Base-by-base conservation (phyloP, 169 alveolate genomes). In the Theileria equi region DNA sequence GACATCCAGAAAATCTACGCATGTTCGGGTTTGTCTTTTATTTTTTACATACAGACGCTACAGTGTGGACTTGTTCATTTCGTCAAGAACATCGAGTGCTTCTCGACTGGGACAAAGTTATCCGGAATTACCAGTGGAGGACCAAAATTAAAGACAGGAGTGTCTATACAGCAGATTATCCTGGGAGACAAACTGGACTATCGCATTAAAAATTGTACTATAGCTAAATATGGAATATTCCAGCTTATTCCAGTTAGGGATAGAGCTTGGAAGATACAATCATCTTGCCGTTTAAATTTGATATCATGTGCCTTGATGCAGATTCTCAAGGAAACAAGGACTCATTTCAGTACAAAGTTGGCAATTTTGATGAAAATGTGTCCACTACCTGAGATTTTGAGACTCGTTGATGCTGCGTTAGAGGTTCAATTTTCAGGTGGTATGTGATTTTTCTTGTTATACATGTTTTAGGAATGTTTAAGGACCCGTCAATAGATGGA, bases 371-470 rank as follows among this genome's bases (percentile, higher is more conserved):
- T 73, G 53, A 29, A 60, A 43, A n/a, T 26, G 11, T 13, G 7
- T 26, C 38, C 65, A 36, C 17, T 73, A 28, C 26, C 6, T 13
- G 64, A 19, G n/a, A 45, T 73, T 21, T 1, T 73, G 6, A 52
- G 45, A 5, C 45, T 63, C 11, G 69, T 59, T 26, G 63, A 50
- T 26, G 40, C 35, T 44, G 59, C 83, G 13, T 23, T 23, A 8
- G 71, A 73, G 26, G 63, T 52, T 4, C 72, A 73, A 3, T 29
- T 36, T 16, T 44, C 68, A n/a, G 77, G 72, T 10, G 83, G 83
- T 73, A 63, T 11, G 69, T 66, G 5, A 19, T 25, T 1, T 7
- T 10, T 6, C 19, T 5, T 11, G 25, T 0, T 58, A 8, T 10
- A 11, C 11, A 13, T 38, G 2, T 1, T 2, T 25, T 16, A 54